A percentile compares a stretch with the other conserved stretches of the same genome.
Conservation (phyloP, 2,329 filamentous ascomycete genomes). For the Pseudopithomyces maydicus region DNA sequence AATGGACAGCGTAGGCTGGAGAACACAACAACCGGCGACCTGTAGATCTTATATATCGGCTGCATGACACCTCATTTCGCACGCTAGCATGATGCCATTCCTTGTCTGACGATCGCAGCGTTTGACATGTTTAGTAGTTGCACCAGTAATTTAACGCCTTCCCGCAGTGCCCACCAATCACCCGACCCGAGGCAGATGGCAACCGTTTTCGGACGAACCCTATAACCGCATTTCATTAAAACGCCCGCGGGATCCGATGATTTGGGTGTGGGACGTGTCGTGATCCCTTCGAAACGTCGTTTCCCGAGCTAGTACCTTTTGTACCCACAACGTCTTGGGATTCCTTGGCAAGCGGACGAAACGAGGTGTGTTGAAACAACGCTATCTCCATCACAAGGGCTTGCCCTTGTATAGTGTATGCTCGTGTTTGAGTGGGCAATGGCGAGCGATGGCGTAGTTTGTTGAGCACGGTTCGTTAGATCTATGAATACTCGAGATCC, state of each 20-base stretch:
- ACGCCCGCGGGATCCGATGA: neutral
- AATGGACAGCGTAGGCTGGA: constrained; percentile 7
- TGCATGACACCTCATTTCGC: constrained; percentile 1
- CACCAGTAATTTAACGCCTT: neutral
- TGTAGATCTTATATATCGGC: constrained; percentile 7
- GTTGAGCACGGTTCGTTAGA: too few relatives aligned
- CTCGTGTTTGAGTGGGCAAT: neutral
- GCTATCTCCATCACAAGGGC: constrained; percentile 1
- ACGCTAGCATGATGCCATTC: neutral
- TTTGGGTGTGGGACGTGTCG: neutral
- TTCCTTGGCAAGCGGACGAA: constrained; percentile 15
- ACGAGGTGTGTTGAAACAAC: constrained; percentile 19
- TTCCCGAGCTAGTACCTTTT: neutral
- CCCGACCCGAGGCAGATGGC: neutral
- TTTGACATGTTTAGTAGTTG: neutral
- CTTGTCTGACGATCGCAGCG: neutral
- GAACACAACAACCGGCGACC: neutral
- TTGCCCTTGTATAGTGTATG: neutral
- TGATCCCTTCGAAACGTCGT: constrained; percentile 4
- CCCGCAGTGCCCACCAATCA: constrained; percentile 17
- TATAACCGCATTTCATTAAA: neutral
- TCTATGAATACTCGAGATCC: too few relatives aligned
- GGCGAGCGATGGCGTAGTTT: neutral
- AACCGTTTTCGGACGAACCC: neutral
- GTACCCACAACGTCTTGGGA: constrained; percentile 21